Conservation (phyloP, 495 filamentous ascomycete genomes). For the Patellaria atrata region DNA sequence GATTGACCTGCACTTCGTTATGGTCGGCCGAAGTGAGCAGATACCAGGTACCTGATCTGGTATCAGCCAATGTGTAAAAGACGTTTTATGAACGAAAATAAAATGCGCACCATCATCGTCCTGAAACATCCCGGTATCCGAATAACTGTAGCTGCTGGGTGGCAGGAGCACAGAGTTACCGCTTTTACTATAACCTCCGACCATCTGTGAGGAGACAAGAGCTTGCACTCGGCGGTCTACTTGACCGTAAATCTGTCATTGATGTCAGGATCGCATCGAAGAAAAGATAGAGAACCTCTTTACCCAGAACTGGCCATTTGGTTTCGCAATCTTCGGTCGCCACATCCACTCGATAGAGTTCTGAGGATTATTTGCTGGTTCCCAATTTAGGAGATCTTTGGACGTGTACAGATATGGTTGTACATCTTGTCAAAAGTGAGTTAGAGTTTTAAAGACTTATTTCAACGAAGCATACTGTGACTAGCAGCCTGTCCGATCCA, state of each 20-base stretch:
- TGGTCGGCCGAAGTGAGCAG: conserved; percentile 34
- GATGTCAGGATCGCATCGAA: neutral
- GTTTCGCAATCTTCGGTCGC: conserved; percentile 34
- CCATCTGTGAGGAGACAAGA: conserved; percentile 24
- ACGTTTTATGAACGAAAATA: conserved; percentile 3
- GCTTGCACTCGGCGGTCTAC: conserved; percentile 32
- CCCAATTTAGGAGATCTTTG: conserved; percentile 34
- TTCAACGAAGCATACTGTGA: conserved; percentile 22
- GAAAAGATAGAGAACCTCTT: conserved; percentile 4
- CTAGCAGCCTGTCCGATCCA: conserved; percentile 32
- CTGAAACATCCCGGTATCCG: conserved; percentile 34
- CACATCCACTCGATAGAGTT: conserved; percentile 18
- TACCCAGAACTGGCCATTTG: conserved; percentile 32
- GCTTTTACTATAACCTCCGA: conserved; percentile 24
- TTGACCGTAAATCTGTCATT: conserved; percentile 34
- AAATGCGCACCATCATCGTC: conserved; percentile 25
- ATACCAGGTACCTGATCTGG: too few species aligned
- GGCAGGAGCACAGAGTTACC: conserved; percentile 30
- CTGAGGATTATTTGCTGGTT: conserved; percentile 12
- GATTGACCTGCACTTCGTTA: conserved; percentile 34
- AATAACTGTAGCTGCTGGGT: conserved; percentile 30
- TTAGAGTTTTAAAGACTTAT: neutral
- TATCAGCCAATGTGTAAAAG: too few species aligned
- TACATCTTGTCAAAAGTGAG: conserved; percentile 19
- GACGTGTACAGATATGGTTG: conserved; percentile 33